A percentile compares a stretch with the other conserved stretches of the same genome.
phyloP scores from a whole-genome alignment of 2,329 filamentous ascomycete species.

The Xylaria sp. region DNA sequence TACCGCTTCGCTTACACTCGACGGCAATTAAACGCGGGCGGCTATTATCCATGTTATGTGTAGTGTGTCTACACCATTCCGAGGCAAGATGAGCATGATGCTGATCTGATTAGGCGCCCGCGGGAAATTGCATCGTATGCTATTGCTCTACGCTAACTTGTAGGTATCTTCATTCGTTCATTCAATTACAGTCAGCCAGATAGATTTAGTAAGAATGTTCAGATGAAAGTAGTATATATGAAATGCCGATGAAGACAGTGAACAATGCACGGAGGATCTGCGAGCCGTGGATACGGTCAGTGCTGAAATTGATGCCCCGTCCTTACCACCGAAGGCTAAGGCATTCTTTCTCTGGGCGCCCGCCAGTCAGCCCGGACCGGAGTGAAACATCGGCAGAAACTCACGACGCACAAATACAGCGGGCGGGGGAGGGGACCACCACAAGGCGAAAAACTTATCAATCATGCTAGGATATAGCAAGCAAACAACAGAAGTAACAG shows the following conservation, averaged over 20 bases:
- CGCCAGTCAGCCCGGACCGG: constrained; percentile 9
- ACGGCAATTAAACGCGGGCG: constrained; percentile 33
- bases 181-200: not conserved
- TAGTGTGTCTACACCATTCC: not conserved
- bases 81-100: constrained; percentile 27
- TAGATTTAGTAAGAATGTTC: not conserved
- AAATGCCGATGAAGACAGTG: not conserved
- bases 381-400: constrained; percentile 23
- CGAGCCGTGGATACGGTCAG: not conserved
- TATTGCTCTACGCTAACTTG: not conserved
- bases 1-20: constrained; percentile 7
- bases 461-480: constrained; percentile 1
- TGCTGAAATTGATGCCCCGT: not conserved
- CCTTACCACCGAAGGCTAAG: constrained; percentile 1
- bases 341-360: not conserved
- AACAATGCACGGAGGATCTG: constrained; percentile 10
- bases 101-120: constrained; percentile 32
- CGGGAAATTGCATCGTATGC: constrained; percentile 30
- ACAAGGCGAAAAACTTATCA: not conserved
- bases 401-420: not conserved
- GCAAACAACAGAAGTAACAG: not conserved
- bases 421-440: not conserved
- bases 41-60: constrained; percentile 16
- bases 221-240: not conserved
- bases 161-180: not conserved